These are phyloP conservation scores for Durotheca rogersii DNA, from an alignment of 495 filamentous ascomycete genomes.

Conservation along the genomic window DNA sequence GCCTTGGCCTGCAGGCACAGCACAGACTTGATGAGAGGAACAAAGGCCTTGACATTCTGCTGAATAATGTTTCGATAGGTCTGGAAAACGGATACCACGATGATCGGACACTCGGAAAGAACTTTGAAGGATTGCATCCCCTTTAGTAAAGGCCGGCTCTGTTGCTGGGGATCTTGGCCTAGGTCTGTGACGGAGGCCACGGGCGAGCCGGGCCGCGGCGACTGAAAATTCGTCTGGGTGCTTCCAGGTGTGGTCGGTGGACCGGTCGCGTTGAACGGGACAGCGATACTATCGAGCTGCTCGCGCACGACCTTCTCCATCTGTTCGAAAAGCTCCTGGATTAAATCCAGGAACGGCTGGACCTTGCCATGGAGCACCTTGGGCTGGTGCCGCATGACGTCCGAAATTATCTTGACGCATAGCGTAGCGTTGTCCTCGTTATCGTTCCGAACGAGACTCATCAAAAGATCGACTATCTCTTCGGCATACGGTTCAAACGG, in stretches of 20 bases:
- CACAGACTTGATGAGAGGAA: slow-evolving; percentile 89
- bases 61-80: slow-evolving; percentile 76
- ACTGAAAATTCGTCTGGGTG: slow-evolving; percentile 67
- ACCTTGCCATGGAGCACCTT: slow-evolving; percentile 77
- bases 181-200: slow-evolving; percentile 76
- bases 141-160: slow-evolving; percentile 73
- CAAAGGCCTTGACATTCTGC: slow-evolving; percentile 86
- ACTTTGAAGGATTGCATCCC: slow-evolving; percentile 99
- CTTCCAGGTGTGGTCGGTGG: slow-evolving; percentile 76
- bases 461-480: slow-evolving; percentile 82
- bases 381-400: slow-evolving; percentile 87
- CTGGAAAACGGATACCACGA: slow-evolving; percentile 98
- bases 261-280: slow-evolving; percentile 58
- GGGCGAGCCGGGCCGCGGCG: slow-evolving; percentile 85
- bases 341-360: slow-evolving; percentile 85
- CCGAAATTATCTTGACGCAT: slow-evolving; percentile 97
- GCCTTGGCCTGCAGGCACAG: slow-evolving; percentile 87
- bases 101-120: slow-evolving; percentile 94
- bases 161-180: slow-evolving; percentile 71
- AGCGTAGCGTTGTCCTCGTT: slow-evolving; percentile 98
- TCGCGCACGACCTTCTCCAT: slow-evolving; percentile 92
- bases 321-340: slow-evolving; percentile 91
- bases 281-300: slow-evolving; percentile 75
- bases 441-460: slow-evolving; percentile 82
- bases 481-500: slow-evolving; percentile 81